Conservation (phyloP, 768 basidiomycete genomes). For the Tephrocybe sp. region DNA sequence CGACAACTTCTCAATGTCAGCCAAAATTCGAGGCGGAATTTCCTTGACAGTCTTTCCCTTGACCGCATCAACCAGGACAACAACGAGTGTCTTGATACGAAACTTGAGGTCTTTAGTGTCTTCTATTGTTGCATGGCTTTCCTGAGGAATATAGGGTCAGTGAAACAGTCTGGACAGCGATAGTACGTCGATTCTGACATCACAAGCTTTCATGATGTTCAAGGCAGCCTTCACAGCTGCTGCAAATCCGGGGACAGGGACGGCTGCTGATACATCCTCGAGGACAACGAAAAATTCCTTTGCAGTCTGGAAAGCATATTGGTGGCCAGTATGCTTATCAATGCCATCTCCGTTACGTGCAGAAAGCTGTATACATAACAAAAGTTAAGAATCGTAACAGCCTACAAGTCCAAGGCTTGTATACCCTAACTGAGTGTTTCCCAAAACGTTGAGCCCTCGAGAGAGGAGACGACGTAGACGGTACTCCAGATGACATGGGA, state of each 20-base stretch:
- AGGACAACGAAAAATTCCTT: slow-evolving; percentile 6
- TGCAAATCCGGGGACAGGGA: slow-evolving; percentile 7
- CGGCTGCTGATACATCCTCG: slow-evolving; percentile 1
- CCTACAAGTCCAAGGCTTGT: too few species aligned
- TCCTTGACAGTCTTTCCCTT: slow-evolving; percentile 11
- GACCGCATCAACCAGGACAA: slow-evolving; percentile 5
- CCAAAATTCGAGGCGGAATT: neutral
- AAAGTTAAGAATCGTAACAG: too few species aligned
- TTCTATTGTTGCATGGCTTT: slow-evolving; percentile 1
- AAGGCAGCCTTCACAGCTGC: neutral
- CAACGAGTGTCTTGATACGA: slow-evolving; percentile 11
- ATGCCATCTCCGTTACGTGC: too few species aligned
- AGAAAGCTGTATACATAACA: too few species aligned
- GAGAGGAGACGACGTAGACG: too few species aligned
- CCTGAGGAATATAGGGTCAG: neutral
- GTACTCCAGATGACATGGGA: too few species aligned
- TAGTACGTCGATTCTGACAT: neutral
- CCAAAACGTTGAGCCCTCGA: too few species aligned
- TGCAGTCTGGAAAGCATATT: slow-evolving; percentile 5
- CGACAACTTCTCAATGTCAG: neutral
- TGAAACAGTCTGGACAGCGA: neutral
- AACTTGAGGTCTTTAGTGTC: slow-evolving; percentile 8
- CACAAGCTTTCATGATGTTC: slow-evolving; percentile 7
- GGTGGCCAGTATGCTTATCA: too few species aligned
- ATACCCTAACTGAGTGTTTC: too few species aligned